Evolutionary conservation across 192 early-diverging fungal genomes (phyloP).

Genomic region (Linnemannia exigua): DNA sequence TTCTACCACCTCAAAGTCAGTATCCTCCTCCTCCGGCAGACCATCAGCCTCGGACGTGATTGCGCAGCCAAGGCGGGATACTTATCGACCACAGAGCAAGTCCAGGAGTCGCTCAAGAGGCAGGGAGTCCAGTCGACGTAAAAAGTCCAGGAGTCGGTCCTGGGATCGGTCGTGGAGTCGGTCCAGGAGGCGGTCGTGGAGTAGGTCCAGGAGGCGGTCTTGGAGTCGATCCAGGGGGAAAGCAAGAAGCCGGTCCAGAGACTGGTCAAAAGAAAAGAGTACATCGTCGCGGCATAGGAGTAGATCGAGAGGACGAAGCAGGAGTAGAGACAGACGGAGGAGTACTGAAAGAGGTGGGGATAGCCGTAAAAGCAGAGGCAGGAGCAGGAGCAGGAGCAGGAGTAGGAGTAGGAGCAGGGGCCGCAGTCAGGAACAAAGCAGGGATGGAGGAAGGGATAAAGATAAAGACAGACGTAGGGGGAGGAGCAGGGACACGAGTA

Average conservation of each 20-base stretch:
- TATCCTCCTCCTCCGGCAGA: not conserved
- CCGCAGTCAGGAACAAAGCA: not conserved
- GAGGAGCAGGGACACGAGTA: not conserved
- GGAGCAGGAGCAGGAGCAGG: not conserved
- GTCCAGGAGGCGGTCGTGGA: conserved; percentile 26
- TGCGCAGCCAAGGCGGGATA: not conserved
- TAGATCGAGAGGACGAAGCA: conserved; percentile 4
- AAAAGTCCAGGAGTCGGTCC: not conserved
- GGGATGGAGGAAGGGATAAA: not conserved
- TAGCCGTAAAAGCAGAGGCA: not conserved
- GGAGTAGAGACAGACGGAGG: not conserved
- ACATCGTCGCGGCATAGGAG: not conserved
- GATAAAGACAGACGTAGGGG: not conserved
- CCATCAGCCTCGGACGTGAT: conserved; percentile 5
- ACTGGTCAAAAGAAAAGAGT: not conserved
- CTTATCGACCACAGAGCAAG: not conserved
- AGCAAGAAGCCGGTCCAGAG: conserved; percentile 17
- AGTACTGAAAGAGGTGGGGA: not conserved
- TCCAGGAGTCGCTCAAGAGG: conserved; percentile 1
- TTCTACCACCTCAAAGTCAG: not conserved
- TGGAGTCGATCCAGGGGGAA: not conserved
- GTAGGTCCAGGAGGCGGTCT: conserved; percentile 8
- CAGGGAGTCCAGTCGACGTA: not conserved
- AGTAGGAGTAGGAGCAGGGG: too few relatives aligned
- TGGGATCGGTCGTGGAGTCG: conserved; percentile 9